These are phyloP conservation scores for Elsinoe australis DNA, from an alignment of 2,329 filamentous ascomycete genomes.

Conservation along the genomic window DNA sequence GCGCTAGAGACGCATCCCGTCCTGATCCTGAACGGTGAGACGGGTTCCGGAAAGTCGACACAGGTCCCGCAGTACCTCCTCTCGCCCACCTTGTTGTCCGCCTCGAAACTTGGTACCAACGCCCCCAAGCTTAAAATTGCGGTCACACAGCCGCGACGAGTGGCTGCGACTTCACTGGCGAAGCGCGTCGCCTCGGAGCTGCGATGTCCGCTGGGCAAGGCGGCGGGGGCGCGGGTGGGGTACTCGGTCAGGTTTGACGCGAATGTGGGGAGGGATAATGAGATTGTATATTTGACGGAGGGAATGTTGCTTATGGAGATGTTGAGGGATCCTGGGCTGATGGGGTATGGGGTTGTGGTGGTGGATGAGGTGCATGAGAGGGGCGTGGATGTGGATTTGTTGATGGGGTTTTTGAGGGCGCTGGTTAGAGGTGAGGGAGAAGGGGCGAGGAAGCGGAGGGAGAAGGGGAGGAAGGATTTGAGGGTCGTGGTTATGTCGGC, in stretches of 20 bases:
- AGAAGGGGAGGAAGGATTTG: constrained; percentile 52
- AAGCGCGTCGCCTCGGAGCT: constrained; percentile 80
- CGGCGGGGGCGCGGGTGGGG: constrained; percentile 61
- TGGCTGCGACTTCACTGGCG: constrained; percentile 87
- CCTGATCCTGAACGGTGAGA: constrained; percentile 83
- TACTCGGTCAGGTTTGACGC: constrained; percentile 96
- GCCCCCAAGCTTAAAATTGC: constrained; percentile 77
- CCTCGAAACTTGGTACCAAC: no score
- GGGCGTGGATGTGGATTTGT: constrained; percentile 85
- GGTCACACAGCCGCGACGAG: constrained; percentile 86
- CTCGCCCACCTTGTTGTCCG: constrained; percentile 34
- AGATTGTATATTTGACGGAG: constrained; percentile 90
- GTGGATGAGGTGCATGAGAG: constrained; percentile 97
- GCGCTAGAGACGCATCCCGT: constrained; percentile 58
- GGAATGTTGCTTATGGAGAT: constrained; percentile 95
- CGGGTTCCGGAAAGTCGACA: constrained; percentile 92
- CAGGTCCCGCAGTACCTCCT: constrained; percentile 89
- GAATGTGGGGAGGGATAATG: constrained; percentile 68
- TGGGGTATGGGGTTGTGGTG: constrained; percentile 79
- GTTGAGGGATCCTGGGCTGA: constrained; percentile 71
- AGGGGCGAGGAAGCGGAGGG: constrained; percentile 55
- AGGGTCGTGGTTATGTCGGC: constrained; percentile 97
- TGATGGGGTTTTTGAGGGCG: constrained; percentile 79
- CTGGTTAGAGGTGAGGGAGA: constrained; percentile 57
- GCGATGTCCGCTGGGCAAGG: constrained; percentile 55